These are phyloP conservation scores for Schoenoplectus tabernaemontani DNA, from an alignment of 202 grass and related monocot genomes.

Conservation along the genomic window DNA sequence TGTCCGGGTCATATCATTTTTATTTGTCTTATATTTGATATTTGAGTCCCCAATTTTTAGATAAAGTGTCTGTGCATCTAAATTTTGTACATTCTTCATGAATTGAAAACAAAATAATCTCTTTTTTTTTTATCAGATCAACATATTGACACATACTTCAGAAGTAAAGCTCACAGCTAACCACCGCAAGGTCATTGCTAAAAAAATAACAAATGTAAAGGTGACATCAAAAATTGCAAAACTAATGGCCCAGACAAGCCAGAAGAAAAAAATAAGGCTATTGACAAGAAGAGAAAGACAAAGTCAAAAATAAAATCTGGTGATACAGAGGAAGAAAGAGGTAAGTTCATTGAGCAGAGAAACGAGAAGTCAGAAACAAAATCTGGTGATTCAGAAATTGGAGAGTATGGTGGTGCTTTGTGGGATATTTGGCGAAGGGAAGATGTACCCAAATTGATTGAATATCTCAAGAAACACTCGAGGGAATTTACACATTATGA, in stretches of 20 bases:
- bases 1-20: neutral
- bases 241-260: neutral
- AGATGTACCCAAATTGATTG: constrained; percentile 59
- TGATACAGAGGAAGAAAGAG: neutral
- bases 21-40: neutral
- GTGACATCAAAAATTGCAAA: neutral
- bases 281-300: neutral
- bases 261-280: constrained; percentile 8
- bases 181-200: constrained; percentile 29
- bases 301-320: constrained; percentile 13
- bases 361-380: constrained; percentile 18
- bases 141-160: constrained; percentile 79
- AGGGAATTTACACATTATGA: constrained; percentile 64
- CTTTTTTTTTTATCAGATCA: constrained; percentile 39
- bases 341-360: neutral
- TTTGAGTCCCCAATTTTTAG: neutral
- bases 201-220: neutral
- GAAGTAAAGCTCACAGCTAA: constrained; percentile 30
- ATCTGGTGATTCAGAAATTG: neutral
- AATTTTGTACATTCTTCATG: neutral
- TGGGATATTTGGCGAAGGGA: constrained; percentile 93
- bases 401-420: constrained; percentile 61
- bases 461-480: constrained; percentile 59
- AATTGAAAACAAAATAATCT: neutral
- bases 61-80: neutral